phyloP scores from a whole-genome alignment of 768 basidiomycete species.

The Pulveroboletus sp. region DNA sequence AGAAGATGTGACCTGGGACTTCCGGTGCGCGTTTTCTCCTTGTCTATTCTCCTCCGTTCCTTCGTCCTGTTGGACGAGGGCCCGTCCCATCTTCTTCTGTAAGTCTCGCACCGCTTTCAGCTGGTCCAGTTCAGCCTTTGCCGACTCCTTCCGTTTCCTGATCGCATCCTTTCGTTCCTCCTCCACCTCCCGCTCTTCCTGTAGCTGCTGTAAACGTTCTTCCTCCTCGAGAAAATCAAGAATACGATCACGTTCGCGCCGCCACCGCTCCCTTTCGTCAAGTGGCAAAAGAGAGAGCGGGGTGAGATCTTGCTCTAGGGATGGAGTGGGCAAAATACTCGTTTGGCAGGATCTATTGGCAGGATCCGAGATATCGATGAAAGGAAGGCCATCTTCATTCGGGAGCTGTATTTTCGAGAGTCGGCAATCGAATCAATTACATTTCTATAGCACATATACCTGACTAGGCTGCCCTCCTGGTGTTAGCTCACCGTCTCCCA shows the following conservation, averaged over 20 bases:
- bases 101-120: constrained; percentile 42
- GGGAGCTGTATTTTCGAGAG: constrained; percentile 43
- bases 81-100: constrained; percentile 77
- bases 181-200: constrained; percentile 37
- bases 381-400: constrained; percentile 76
- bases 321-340: constrained; percentile 11
- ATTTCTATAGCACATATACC: constrained; percentile 40
- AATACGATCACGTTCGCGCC: constrained; percentile 57
- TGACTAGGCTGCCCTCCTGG: constrained; percentile 55
- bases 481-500: constrained; percentile 35
- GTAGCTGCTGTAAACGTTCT: constrained; percentile 45
- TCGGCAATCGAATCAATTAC: constrained; percentile 20
- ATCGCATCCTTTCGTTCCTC: constrained; percentile 44
- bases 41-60: constrained; percentile 32
- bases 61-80: constrained; percentile 45
- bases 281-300: constrained; percentile 43
- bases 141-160: constrained; percentile 47
- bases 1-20: constrained; percentile 23
- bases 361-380: constrained; percentile 72
- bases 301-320: constrained; percentile 43
- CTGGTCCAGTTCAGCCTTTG: constrained; percentile 37
- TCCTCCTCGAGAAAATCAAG: constrained; percentile 70
- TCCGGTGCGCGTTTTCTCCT: constrained; percentile 24
- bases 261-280: constrained; percentile 45
- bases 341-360: constrained; percentile 24